phyloP scores from a whole-genome alignment of 225 moss, liverwort and hornwort genomes.

The Antitrichia curtipendula region DNA sequence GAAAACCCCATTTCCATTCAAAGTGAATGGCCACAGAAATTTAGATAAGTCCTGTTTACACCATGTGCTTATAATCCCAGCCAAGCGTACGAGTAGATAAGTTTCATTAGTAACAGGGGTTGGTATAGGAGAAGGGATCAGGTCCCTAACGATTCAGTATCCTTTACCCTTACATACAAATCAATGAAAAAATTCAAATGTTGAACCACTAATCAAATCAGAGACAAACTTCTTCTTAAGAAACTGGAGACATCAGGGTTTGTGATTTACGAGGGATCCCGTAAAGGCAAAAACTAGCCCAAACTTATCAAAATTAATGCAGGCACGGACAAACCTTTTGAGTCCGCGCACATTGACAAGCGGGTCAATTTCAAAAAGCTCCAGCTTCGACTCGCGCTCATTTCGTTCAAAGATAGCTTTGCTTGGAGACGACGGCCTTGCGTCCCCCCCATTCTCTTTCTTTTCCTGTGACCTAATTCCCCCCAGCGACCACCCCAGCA shows the following conservation, averaged over 20 bases:
- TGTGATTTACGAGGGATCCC: neutral
- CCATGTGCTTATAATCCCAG: neutral
- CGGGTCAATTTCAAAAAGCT: conserved; percentile 90
- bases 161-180: neutral
- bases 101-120: neutral
- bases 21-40: neutral
- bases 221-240: neutral
- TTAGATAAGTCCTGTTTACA: neutral
- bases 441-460: conserved; percentile 26
- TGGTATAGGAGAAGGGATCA: neutral
- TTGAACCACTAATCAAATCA: neutral
- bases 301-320: neutral
- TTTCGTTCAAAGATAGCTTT: conserved; percentile 59
- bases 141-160: neutral
- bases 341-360: conserved; percentile 94
- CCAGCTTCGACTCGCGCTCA: conserved; percentile 93
- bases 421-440: conserved; percentile 35
- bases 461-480: conserved; percentile 13
- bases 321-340: conserved; percentile 42
- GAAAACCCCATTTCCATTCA: neutral
- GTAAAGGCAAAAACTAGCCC: neutral
- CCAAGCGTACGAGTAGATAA: neutral
- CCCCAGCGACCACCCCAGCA: neutral
- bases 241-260: neutral
- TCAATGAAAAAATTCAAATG: neutral